Percentiles rank a stretch among this genome's conserved stretches.
phyloP scores from a whole-genome alignment of 768 basidiomycete species.

The Atractiella rhizophila region DNA sequence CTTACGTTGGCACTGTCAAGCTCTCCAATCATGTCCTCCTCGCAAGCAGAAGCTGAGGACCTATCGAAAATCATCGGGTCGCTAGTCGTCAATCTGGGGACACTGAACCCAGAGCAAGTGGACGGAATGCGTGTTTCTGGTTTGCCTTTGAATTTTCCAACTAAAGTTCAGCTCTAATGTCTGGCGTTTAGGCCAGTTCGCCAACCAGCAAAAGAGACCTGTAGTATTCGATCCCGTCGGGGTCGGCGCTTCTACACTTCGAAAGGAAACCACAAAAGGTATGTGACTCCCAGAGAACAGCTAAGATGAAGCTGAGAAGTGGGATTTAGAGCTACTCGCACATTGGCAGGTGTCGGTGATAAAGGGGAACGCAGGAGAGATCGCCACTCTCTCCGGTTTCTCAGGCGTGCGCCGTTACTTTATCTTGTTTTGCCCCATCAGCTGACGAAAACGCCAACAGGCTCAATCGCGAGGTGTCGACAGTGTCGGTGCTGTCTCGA shows the following conservation, averaged over 20 bases:
- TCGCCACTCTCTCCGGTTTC: conserved; percentile 51
- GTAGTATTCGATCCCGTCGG: conserved; percentile 81
- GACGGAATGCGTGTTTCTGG: conserved; percentile 43
- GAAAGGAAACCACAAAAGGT: conserved; percentile 40
- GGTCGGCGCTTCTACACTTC: conserved; percentile 51
- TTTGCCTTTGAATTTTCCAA: no score
- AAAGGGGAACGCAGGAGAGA: conserved; percentile 80
- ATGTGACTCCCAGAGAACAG: conserved; percentile 2
- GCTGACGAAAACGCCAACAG: no score
- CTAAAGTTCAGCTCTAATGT: no score
- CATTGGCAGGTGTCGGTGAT: conserved; percentile 36
- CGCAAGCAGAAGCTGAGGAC: conserved; percentile 56
- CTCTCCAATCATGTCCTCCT: conserved; percentile 83
- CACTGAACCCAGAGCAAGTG: conserved; percentile 32
- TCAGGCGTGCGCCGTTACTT: conserved; percentile 45
- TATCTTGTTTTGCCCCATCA: no score
- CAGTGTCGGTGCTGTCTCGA: conserved; percentile 53
- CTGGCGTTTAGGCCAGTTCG: no score
- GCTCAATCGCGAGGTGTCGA: conserved; percentile 87
- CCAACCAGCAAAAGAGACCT: conserved; percentile 45
- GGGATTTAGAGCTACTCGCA: conserved; percentile 7
- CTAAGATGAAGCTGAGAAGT: neutral
- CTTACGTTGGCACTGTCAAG: conserved; percentile 63
- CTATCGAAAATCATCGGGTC: conserved; percentile 39
- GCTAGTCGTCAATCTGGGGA: conserved; percentile 69